A percentile compares a stretch with the other conserved stretches of the same genome.
These are phyloP conservation scores for Lachancea thermotolerans DNA, from an alignment of 805 yeast species.

Conservation along the genomic window DNA sequence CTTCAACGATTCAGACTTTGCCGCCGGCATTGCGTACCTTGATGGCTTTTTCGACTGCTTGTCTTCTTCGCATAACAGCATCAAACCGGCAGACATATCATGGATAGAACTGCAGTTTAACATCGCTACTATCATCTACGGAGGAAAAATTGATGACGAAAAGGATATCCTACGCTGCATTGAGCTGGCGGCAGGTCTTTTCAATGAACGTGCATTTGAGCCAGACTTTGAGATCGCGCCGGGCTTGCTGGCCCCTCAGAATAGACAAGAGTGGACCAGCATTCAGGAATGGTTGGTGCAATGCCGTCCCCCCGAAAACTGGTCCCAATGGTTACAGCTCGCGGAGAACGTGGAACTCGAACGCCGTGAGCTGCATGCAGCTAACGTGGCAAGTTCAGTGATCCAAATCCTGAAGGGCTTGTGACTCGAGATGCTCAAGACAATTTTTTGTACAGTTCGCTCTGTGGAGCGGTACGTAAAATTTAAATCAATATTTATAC, in stretches of 20 bases:
- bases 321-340: constrained; percentile 2
- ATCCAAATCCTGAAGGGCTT: not conserved
- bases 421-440: not conserved
- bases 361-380: constrained; percentile 2
- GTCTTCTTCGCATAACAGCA: not conserved
- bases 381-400: not conserved
- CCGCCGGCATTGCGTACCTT: constrained; percentile 37
- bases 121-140: constrained; percentile 19
- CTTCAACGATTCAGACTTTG: constrained; percentile 66
- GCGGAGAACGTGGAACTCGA: constrained; percentile 2
- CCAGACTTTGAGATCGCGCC: constrained; percentile 9
- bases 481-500: no score
- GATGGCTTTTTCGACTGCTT: not conserved
- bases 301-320: constrained; percentile 3
- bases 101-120: constrained; percentile 35
- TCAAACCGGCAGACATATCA: not conserved
- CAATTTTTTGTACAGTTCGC: not conserved
- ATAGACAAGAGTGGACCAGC: not conserved
- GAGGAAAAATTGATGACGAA: constrained; percentile 45
- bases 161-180: constrained; percentile 34
- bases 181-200: constrained; percentile 9
- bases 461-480: no score
- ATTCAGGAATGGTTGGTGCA: constrained; percentile 2
- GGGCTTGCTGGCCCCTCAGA: constrained; percentile 10
- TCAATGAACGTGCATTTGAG: constrained; percentile 1